Evolutionary conservation across 2,329 filamentous ascomycete genomes (phyloP).

Genomic region (Pseudocercospora pini-densiflorae): DNA sequence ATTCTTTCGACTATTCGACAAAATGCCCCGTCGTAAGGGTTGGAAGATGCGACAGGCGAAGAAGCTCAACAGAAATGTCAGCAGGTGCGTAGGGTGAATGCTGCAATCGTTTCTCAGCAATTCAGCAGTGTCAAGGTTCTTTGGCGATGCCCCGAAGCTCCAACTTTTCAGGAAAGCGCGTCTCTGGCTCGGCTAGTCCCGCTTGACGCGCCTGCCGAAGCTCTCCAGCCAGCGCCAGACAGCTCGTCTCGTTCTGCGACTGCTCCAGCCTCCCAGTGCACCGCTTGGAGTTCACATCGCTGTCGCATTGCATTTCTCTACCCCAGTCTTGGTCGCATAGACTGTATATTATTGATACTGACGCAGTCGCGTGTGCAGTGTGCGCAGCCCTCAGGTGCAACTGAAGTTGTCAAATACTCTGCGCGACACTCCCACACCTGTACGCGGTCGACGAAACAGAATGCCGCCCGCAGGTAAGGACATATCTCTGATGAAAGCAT

Average conservation of each 20-base stretch:
- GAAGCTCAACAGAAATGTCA: neutral
- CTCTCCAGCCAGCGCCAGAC: neutral
- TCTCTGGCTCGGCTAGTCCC: neutral
- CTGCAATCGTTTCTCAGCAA: neutral
- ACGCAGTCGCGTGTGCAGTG: neutral
- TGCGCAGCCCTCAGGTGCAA: neutral
- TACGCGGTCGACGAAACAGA: neutral
- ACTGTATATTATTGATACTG: neutral
- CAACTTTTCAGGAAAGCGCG: neutral
- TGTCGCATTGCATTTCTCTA: constrained; percentile 3
- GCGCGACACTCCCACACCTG: neutral
- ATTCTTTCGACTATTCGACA: neutral
- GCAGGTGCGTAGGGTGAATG: constrained; percentile 1
- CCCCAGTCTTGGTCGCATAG: constrained; percentile 42
- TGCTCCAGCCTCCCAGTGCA: neutral
- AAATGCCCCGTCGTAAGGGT: constrained; percentile 15
- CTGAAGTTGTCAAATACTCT: neutral
- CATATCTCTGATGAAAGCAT: constrained; percentile 36
- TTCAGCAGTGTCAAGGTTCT: too few relatives aligned
- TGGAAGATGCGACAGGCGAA: neutral
- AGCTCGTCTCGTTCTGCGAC: neutral
- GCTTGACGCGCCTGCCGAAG: constrained; percentile 3
- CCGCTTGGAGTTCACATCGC: neutral
- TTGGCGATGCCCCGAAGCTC: neutral
- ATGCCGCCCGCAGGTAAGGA: constrained; percentile 2